Conservation (phyloP, 2,329 filamentous ascomycete genomes). For the Botrytis hyacinthi region DNA sequence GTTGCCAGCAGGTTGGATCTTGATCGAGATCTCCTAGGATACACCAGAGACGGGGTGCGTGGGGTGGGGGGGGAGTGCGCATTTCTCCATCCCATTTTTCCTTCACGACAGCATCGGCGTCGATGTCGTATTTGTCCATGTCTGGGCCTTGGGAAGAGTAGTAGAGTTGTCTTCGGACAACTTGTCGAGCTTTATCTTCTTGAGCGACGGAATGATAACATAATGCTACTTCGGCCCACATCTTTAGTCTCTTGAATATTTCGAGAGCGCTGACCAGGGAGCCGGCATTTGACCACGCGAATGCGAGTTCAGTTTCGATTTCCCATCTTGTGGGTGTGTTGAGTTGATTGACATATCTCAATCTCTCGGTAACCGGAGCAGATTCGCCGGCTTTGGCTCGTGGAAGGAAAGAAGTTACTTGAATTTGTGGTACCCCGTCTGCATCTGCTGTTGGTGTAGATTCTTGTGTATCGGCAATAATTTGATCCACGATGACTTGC, state of each 20-base stretch:
- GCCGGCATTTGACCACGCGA: constrained; percentile 87
- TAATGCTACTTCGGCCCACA: constrained; percentile 93
- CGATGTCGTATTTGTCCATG: constrained; percentile 43
- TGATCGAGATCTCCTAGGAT: constrained; percentile 88
- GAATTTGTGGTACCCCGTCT: constrained; percentile 43
- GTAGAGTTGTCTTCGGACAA: constrained; percentile 79
- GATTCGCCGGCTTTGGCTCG: constrained; percentile 72
- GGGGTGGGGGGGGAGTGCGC: constrained; percentile 67
- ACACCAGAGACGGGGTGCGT: constrained; percentile 86
- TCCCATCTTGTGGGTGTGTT: constrained; percentile 88
- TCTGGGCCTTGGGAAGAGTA: constrained; percentile 52
- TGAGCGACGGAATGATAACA: constrained; percentile 58
- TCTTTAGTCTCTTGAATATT: constrained; percentile 88
- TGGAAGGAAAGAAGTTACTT: constrained; percentile 78
- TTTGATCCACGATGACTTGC: constrained; percentile 92
- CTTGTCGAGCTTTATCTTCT: constrained; percentile 76
- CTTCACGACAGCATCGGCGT: constrained; percentile 53
- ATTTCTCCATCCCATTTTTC: constrained; percentile 64
- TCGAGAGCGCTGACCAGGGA: constrained; percentile 87
- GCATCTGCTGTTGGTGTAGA: constrained; percentile 23
- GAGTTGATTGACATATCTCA: constrained; percentile 81
- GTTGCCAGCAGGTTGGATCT: constrained; percentile 71
- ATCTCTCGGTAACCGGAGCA: constrained; percentile 70
- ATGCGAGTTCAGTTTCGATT: constrained; percentile 86
- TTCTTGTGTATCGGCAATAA: constrained; percentile 74